Evolutionary conservation across 306 rosid species (phyloP).

Genomic region (Prinsepia uniflora): DNA sequence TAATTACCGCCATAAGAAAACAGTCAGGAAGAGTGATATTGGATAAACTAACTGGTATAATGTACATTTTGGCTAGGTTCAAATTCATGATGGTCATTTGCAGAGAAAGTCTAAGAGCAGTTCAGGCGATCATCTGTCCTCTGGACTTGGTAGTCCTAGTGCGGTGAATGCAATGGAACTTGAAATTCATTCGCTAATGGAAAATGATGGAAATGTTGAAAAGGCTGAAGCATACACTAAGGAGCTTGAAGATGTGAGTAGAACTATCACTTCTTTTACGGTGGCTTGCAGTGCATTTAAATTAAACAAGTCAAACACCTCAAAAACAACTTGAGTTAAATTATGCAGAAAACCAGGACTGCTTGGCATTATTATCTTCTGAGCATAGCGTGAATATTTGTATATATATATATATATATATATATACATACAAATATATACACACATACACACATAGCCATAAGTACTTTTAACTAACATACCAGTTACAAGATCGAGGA

Average conservation of each 20-base stretch:
- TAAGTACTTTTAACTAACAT: no score
- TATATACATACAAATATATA: no score
- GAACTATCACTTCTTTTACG: constrained; percentile 11
- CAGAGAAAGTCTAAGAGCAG: constrained; percentile 32
- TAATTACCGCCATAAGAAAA: constrained; percentile 13
- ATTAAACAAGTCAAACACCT: not conserved
- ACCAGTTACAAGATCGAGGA: no score
- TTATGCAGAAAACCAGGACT: not conserved
- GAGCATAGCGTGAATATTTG: not conserved
- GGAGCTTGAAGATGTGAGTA: constrained; percentile 88
- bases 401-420: no score
- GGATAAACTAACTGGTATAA: constrained; percentile 11
- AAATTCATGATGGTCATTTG: constrained; percentile 33
- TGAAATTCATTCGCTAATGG: constrained; percentile 43
- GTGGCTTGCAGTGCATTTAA: not conserved
- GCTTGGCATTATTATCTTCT: not conserved
- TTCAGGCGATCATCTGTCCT: constrained; percentile 23
- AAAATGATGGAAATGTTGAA: constrained; percentile 65
- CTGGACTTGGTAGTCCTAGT: constrained; percentile 37
- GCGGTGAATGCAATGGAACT: constrained; percentile 44
- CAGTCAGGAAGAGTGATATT: constrained; percentile 13
- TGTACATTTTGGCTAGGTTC: constrained; percentile 18
- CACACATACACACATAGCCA: no score
- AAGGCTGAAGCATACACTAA: constrained; percentile 74
- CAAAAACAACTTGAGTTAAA: not conserved